Percentiles rank a stretch among this genome's conserved stretches.
Evolutionary conservation across 1,284 basidiomycete genomes (phyloP).

Genomic region (Fistulinella cinereoalba): DNA sequence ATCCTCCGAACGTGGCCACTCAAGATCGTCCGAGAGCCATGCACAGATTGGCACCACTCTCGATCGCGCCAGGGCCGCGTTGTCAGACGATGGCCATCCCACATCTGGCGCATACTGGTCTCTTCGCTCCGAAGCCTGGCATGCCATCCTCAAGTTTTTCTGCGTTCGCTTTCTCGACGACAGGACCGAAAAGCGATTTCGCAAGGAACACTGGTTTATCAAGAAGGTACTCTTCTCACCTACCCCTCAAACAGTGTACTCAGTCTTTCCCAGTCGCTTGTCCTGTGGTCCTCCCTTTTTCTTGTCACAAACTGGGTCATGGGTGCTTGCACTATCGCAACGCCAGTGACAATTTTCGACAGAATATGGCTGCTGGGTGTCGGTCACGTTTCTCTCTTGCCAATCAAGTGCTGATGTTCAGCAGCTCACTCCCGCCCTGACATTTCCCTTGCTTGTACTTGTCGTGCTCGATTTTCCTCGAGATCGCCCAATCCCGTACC

Average conservation of each 20-base stretch:
- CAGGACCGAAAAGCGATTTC: constrained; percentile 58
- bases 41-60: constrained; percentile 33
- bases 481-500: constrained; percentile 57
- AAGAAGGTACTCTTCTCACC: constrained; percentile 36
- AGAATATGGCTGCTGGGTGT: constrained; percentile 65
- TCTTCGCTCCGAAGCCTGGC: constrained; percentile 44
- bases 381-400: constrained; percentile 22
- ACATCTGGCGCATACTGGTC: constrained; percentile 29
- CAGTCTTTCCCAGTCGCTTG: constrained; percentile 42
- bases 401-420: constrained; percentile 37
- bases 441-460: constrained; percentile 46
- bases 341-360: constrained; percentile 48
- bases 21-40: constrained; percentile 45
- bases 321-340: constrained; percentile 49
- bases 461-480: constrained; percentile 70
- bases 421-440: constrained; percentile 41
- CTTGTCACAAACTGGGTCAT: constrained; percentile 71
- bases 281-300: constrained; percentile 64
- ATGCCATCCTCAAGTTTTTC: constrained; percentile 49
- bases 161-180: constrained; percentile 53
- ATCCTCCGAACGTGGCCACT: constrained; percentile 48
- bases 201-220: constrained; percentile 50
- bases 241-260: neutral
- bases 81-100: constrained; percentile 33
- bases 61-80: constrained; percentile 33